A percentile compares a stretch with the other conserved stretches of the same genome.
Conservation (phyloP, 192 early-diverging fungal genomes). For the Dissophora globulifera region DNA sequence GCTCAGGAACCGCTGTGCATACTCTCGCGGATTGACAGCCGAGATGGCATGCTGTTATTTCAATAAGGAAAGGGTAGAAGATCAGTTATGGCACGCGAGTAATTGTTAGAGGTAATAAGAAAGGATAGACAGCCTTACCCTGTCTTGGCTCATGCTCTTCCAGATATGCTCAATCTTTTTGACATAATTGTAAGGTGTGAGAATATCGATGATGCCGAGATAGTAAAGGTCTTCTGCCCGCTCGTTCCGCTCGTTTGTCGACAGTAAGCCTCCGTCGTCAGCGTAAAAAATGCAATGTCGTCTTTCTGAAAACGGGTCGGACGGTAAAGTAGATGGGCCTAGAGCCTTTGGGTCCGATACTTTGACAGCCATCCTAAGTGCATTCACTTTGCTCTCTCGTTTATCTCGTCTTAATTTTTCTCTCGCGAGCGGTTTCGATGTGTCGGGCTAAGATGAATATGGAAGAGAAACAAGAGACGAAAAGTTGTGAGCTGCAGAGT, state of each 20-base stretch:
- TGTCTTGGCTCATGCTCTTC: constrained; percentile 85
- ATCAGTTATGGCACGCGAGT: no score
- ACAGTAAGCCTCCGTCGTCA: constrained; percentile 88
- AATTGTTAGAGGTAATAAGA: no score
- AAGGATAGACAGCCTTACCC: no score
- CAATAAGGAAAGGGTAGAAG: background rate
- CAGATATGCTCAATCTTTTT: constrained; percentile 93
- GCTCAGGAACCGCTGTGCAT: constrained; percentile 88
- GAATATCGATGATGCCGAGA: constrained; percentile 97
- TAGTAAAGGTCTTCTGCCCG: constrained; percentile 86
- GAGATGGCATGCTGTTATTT: constrained; percentile 73
- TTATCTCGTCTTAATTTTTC: constrained; percentile 56
- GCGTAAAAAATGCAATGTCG: constrained; percentile 87
- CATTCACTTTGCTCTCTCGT: constrained; percentile 66
- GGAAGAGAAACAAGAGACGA: no score
- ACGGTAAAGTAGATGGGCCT: constrained; percentile 68
- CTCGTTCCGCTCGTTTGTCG: constrained; percentile 78
- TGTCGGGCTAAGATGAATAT: constrained; percentile 50
- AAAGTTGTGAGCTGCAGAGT: no score
- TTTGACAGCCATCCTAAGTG: constrained; percentile 65
- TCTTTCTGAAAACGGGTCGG: constrained; percentile 67
- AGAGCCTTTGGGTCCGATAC: constrained; percentile 68
- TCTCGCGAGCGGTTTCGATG: constrained; percentile 55
- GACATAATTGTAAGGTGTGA: constrained; percentile 90
- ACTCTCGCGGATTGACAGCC: constrained; percentile 85